Evolutionary conservation across 208 protist species (phyloP), one percentile per base, ranked within the genome.

Genomic region (Tetramitus jugosus): DNA sequence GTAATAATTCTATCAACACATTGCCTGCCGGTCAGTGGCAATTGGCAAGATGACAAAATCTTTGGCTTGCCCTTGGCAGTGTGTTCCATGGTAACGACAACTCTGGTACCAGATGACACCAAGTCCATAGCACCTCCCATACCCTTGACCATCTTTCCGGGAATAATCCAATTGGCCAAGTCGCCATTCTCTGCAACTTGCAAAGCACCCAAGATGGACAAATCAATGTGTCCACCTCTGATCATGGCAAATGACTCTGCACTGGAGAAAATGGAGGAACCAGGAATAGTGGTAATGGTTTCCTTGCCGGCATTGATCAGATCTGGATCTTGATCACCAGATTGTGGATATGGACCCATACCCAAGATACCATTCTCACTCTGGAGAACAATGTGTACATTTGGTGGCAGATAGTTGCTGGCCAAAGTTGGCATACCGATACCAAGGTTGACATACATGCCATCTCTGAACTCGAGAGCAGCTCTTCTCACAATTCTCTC

Each of bases 161-260:
- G 95, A 80, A 98, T 97, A 62, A 97, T 90, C 93, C 94, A 98
- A 88, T 98, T 98, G 17, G 95, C 95, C 0, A 98, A 84, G 81
- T 98, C 96, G 60, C 96, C 95, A 77, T 89, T 91, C 1, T 82
- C 67, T 10, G 89, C 81, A 10, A 98, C 95, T 83, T 98, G 89
- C 75, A 98, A 90, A 40, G 91, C 95, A 46, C 95, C 96, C 35
- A 98, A 87, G 84, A 98, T 96, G 65, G 95, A 98, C 20, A 97
- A 83, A 81, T 97, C 85, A 79, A 98, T 94, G 79, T 97, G 93
- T 29, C 89, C 92, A 71, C 94, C 96, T 78, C 95, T 89, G 76
- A 98, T 98, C 94, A 98, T 98, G 7, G 88, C 93, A 81, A 98
- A 98, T 14, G 94, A 97, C 31, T 90, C 88, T 20, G 87, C 81